Conservation (phyloP, 805 yeast species). For the Isabelozyma rhagii region DNA sequence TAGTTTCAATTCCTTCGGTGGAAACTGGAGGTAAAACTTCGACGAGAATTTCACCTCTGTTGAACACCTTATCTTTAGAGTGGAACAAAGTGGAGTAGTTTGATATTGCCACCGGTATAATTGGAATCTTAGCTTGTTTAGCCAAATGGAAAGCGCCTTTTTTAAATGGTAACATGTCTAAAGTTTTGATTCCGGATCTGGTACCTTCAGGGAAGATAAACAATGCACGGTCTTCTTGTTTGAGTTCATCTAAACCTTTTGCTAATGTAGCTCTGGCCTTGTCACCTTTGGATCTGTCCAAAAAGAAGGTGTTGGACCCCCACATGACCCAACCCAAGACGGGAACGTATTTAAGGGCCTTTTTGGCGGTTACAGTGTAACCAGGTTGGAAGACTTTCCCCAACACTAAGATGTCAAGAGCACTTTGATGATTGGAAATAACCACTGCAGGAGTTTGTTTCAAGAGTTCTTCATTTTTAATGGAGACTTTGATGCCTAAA, state of each 20-base stretch:
- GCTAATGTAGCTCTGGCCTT: conserved; percentile 75
- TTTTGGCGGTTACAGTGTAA: conserved; percentile 90
- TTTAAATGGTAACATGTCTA: conserved; percentile 81
- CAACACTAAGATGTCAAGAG: conserved; percentile 75
- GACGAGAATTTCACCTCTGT: conserved; percentile 70
- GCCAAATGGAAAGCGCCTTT: conserved; percentile 99
- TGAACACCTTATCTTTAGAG: conserved; percentile 60
- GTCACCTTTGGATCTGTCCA: conserved; percentile 76
- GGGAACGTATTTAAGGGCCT: conserved; percentile 78
- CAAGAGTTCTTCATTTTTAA: conserved; percentile 64
- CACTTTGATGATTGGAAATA: conserved; percentile 88
- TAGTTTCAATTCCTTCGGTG: conserved; percentile 60
- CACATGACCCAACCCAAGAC: conserved; percentile 97
- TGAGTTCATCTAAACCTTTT: conserved; percentile 61
- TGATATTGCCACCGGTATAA: conserved; percentile 83
- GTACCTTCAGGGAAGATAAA: conserved; percentile 98
- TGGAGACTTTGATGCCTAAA: conserved; percentile 67
- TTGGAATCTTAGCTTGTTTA: conserved; percentile 83
- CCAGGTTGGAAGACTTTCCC: conserved; percentile 85
- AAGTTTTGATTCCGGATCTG: conserved; percentile 69
- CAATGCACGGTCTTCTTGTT: conserved; percentile 63
- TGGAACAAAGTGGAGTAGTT: conserved; percentile 77
- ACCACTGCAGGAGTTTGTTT: conserved; percentile 67
- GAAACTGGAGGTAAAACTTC: conserved; percentile 79
- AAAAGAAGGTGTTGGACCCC: conserved; percentile 84